Evolutionary conservation across 2,329 filamentous ascomycete genomes (phyloP), one percentile per base, ranked within the genome.

Genomic region (Arthrinium phaeospermum): DNA sequence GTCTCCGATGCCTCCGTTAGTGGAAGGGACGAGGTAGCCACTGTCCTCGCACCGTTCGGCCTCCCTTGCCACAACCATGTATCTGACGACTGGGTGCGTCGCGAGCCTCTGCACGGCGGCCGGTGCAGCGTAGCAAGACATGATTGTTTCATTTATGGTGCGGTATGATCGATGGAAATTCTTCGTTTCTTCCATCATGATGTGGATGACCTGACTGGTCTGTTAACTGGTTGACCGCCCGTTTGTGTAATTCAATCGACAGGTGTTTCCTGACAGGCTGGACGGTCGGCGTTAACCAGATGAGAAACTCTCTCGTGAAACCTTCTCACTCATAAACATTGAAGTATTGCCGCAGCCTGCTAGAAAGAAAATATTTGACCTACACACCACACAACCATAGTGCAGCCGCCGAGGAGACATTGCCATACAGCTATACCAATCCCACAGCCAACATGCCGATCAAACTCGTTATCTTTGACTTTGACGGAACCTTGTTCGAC

Each of bases 401-500:
- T 22, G 4, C 19, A 47, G 45, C 45, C 16, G 7, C 16, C 7
- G 22, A 47, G 19, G 4, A 47, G 45, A 8, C 45, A 22, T 22
- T 47, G 45, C 16, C 16, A 47, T 22, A 47, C 45, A 47, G 37
- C 8, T 10, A 47, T 41, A 41, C 37, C 37, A 10, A 41, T 10
- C 30, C 53, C 30, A 22, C 22, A 19, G 34, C 2, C 8, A 41
- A 27, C 41, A 64, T 41, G 57, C 10, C 57, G 5, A 64, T 41
- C 57, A 64, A 64, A 30, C 72, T 76, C 22, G 68, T 75, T 1
- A 73, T 75, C 14, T 72, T 74, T 44, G 72, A 74, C 41, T 76
- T 76, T 44, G 74, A 74, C 45, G 71, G 74, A 68, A 75, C 69
- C n/a, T 67, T 76, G 30, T 75, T 76, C 69, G 72, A 76, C 51